These are phyloP conservation scores for Aphanomyces cochlioides DNA, from an alignment of 352 stramenopile species.

Conservation along the genomic window DNA sequence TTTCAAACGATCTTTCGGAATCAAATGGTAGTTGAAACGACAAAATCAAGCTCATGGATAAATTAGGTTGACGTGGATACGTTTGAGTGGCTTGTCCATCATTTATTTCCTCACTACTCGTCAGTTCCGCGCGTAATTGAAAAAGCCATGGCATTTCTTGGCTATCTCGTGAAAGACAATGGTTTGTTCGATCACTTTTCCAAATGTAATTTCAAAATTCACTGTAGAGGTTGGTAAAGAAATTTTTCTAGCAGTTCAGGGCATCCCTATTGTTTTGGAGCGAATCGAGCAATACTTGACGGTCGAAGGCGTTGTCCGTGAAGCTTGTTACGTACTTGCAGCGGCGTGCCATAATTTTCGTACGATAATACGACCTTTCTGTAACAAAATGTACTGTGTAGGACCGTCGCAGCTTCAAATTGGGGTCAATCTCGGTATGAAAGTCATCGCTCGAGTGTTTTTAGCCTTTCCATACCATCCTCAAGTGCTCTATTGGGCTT, in stretches of 20 bases:
- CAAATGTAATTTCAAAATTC: background rate
- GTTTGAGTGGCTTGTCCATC: background rate
- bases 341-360: conserved; percentile 15
- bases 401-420: conserved; percentile 3
- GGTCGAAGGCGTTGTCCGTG: conserved; percentile 1
- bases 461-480: conserved; percentile 39
- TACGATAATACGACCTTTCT: background rate
- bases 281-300: background rate
- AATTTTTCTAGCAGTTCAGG: conserved; percentile 8
- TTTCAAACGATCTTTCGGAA: background rate
- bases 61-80: background rate
- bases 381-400: background rate
- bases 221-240: conserved; percentile 10
- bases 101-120: background rate
- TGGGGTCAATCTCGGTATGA: conserved; percentile 33
- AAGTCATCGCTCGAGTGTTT: conserved; percentile 42
- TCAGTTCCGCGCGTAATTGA: background rate
- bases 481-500: conserved; percentile 52
- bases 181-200: background rate
- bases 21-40: background rate
- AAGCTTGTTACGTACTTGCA: conserved; percentile 12
- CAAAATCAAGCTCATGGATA: background rate
- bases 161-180: conserved; percentile 16
- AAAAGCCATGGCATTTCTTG: background rate
- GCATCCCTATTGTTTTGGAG: conserved; percentile 8